Percentiles rank a stretch among this genome's conserved stretches.
Conservation (phyloP, 2,329 filamentous ascomycete genomes). For the Phialemonium atrogriseum region DNA sequence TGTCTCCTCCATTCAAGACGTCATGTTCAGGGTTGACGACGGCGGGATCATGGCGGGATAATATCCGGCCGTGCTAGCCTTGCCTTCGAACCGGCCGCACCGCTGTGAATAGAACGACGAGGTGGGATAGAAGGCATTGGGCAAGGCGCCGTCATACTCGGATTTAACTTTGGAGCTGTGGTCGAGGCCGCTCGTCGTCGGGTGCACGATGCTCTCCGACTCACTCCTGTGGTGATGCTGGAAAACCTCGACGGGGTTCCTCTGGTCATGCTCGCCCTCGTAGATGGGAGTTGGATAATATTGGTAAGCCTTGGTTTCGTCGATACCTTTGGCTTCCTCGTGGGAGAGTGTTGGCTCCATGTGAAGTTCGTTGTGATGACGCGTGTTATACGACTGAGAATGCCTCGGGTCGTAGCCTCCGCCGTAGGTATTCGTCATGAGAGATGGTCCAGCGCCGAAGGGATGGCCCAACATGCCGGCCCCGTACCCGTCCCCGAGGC, state of each 20-base stretch:
- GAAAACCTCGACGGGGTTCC: constrained; percentile 41
- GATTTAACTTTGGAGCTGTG: constrained; percentile 37
- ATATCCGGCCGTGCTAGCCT: constrained; percentile 40
- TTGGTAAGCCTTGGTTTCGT: constrained; percentile 42
- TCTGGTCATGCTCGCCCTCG: constrained; percentile 34
- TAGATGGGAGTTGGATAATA: constrained; percentile 46
- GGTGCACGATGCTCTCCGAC: constrained; percentile 17
- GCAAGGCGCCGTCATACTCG: constrained; percentile 37
- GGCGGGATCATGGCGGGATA: constrained; percentile 42
- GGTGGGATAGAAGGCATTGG: constrained; percentile 37
- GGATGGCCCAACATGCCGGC: constrained; percentile 26
- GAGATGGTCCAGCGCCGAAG: constrained; percentile 18
- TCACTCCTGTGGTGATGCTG: constrained; percentile 23
- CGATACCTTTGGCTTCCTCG: constrained; percentile 43
- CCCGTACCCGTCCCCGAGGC: constrained; percentile 38
- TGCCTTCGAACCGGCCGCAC: constrained; percentile 45
- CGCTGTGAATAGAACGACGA: constrained; percentile 28
- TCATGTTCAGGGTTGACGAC: constrained; percentile 37
- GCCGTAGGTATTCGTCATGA: constrained; percentile 27
- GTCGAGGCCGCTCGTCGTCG: constrained; percentile 25
- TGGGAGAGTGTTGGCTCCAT: constrained; percentile 42
- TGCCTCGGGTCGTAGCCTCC: constrained; percentile 30
- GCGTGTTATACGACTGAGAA: constrained; percentile 31
- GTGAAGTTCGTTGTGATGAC: constrained; percentile 40
- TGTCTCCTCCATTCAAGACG: constrained; percentile 12